A percentile compares a stretch with the other conserved stretches of the same genome.
Evolutionary conservation across 2,329 filamentous ascomycete species (phyloP).

Genomic region (Colletotrichum sp.): DNA sequence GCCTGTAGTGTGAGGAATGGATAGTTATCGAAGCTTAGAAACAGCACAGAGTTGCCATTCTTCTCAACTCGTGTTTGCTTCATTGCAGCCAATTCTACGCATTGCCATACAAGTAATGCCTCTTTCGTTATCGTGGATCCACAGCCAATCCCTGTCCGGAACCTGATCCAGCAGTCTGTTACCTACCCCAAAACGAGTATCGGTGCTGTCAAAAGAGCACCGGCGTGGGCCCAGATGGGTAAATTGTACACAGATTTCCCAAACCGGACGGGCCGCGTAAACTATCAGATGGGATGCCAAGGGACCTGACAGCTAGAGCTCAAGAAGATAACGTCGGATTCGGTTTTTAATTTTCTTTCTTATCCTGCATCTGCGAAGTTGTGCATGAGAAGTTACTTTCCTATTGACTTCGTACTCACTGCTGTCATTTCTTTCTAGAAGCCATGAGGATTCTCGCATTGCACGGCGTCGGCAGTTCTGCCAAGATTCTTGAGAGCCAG

Average conservation of each 20-base stretch:
- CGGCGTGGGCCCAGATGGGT: not conserved
- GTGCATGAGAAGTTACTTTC: not conserved
- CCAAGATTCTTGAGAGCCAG: constrained; percentile 10
- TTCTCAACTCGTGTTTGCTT: not conserved
- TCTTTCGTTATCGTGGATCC: not conserved
- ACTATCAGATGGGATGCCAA: not conserved
- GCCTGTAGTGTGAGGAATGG: not conserved
- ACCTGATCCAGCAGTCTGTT: not conserved
- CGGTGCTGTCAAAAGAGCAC: not conserved
- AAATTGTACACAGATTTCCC: not conserved
- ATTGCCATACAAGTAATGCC: not conserved
- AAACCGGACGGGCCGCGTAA: not conserved
- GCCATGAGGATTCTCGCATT: constrained; percentile 12
- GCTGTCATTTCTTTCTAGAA: not conserved
- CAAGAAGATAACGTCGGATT: not conserved
- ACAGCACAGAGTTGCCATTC: not conserved
- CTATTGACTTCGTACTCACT: not conserved
- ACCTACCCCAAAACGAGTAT: not conserved
- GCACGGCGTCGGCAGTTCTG: constrained; percentile 11
- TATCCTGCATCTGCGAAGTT: not conserved
- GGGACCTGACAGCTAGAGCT: not conserved
- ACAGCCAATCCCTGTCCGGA: not conserved
- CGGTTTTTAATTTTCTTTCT: not conserved
- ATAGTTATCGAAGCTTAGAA: not conserved
- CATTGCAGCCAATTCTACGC: not conserved